A percentile compares a stretch with the other conserved stretches of the same genome.
These are phyloP conservation scores for Ustilago loliicola DNA, from an alignment of 1,284 basidiomycete genomes.

Conservation along the genomic window DNA sequence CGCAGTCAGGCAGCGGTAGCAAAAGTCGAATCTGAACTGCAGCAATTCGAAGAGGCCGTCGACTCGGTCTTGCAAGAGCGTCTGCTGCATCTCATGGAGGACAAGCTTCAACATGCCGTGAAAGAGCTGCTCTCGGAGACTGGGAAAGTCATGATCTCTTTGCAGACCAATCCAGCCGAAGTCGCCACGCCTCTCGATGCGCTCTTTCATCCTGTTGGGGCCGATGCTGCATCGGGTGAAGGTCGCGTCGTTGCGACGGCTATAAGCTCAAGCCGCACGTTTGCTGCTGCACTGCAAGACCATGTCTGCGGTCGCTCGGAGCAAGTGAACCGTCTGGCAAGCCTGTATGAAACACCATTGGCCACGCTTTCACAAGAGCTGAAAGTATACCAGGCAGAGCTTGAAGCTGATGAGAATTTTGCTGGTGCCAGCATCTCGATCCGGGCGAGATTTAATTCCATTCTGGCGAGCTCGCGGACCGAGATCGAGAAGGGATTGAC, in stretches of 20 bases:
- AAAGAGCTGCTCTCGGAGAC: constrained; percentile 23
- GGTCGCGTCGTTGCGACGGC: not conserved
- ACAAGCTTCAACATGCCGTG: constrained; percentile 27
- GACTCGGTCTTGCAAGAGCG: constrained; percentile 33
- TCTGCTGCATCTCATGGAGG: constrained; percentile 25
- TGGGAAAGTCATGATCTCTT: constrained; percentile 4
- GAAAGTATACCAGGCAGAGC: constrained; percentile 20
- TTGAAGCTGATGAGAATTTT: constrained; percentile 24
- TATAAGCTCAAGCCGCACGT: constrained; percentile 9
- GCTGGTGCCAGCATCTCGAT: constrained; percentile 21
- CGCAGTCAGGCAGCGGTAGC: constrained; percentile 8
- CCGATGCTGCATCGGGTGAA: constrained; percentile 1
- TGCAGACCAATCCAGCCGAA: not conserved
- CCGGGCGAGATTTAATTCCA: constrained; percentile 20
- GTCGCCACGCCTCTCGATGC: constrained; percentile 32
- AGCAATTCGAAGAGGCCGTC: constrained; percentile 25
- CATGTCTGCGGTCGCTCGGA: constrained; percentile 33
- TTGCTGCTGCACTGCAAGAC: constrained; percentile 23
- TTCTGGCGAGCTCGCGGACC: constrained; percentile 15
- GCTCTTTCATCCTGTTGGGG: constrained; percentile 21
- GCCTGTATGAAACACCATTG: constrained; percentile 32
- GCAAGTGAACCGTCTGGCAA: constrained; percentile 28
- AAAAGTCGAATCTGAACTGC: constrained; percentile 22
- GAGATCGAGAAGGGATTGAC: constrained; percentile 27
- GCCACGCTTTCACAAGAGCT: constrained; percentile 22